phyloP scores from a whole-genome alignment of 345 rosid species.

The Brassica nigra region DNA sequence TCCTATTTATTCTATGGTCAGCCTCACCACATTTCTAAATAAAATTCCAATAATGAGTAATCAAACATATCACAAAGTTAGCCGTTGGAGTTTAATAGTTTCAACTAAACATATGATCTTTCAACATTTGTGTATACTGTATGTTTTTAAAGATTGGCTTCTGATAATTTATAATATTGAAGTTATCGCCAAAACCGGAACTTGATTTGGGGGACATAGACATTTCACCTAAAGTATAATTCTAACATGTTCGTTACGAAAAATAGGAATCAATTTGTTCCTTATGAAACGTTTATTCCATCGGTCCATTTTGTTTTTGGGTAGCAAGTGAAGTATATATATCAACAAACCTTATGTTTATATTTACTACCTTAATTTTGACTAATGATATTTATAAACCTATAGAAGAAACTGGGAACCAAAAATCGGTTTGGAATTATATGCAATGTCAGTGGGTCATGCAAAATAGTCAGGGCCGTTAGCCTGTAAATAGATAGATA shows the following conservation, averaged over 20 bases:
- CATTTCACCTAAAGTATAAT: constrained; percentile 27
- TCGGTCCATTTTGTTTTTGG: constrained; percentile 13
- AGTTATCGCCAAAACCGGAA: constrained; percentile 12
- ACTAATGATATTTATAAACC: neutral
- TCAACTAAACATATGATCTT: constrained; percentile 12
- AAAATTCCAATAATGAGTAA: too few relatives aligned
- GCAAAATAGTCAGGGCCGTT: constrained; percentile 26
- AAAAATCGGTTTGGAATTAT: constrained; percentile 21
- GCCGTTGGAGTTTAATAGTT: too few relatives aligned
- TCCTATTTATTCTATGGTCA: too few relatives aligned
- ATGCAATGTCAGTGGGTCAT: constrained; percentile 27
- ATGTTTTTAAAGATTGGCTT: neutral
- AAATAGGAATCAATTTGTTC: neutral
- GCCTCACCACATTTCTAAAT: too few relatives aligned
- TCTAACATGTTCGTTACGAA: neutral
- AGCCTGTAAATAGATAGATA: neutral
- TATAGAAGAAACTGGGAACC: neutral
- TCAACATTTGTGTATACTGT: neutral
- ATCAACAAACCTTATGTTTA: neutral
- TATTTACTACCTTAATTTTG: neutral
- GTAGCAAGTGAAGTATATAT: neutral
- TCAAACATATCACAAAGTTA: too few relatives aligned
- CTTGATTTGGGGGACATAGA: constrained; percentile 23
- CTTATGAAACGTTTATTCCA: constrained; percentile 4
- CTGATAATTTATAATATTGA: neutral